Base-by-base conservation (phyloP, 2,329 filamentous ascomycete genomes). In the Onygena corvina region DNA sequence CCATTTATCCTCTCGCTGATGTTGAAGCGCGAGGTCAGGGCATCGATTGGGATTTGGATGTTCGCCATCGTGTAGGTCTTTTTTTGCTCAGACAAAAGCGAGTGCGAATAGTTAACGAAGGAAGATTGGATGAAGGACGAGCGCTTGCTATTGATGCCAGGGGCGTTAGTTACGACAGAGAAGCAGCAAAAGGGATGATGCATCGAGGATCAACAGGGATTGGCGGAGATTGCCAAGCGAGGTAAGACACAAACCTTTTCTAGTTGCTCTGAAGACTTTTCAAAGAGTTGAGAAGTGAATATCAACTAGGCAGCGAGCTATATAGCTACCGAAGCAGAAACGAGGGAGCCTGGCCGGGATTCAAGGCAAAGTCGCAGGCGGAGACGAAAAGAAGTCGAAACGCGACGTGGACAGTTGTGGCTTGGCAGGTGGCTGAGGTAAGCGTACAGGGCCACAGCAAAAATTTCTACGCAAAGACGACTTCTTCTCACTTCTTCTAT, bases 41-140 rank as follows among this genome's bases (percentile, higher is more conserved):
- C 80, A 68, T 94, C 89, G 61, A 96, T 76, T 50, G 92, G 92
- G 59, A 98, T 92, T 75, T 86, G 86, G 64, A 96, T 86, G 67
- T 86, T 81, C 59, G 85, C 76, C 88, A 94, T 94, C 62, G 60
- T 67, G 62, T 21, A 7, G 36, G 25, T 34, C 20, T n/a, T n/a
- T n/a, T n/a, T n/a, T n/a, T n/a, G n/a, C n/a, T n/a, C n/a, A n/a
- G n/a, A n/a, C n/a, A n/a, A n/a, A n/a, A n/a, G n/a, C n/a, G n/a
- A n/a, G n/a, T n/a, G n/a, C n/a, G n/a, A n/a, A n/a, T n/a, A n/a
- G n/a, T n/a, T n/a, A n/a, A n/a, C n/a, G n/a, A n/a, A n/a, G n/a
- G n/a, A n/a, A n/a, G n/a, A n/a, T n/a, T n/a, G n/a, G n/a, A n/a
- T n/a, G n/a, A n/a, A n/a, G n/a, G n/a, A n/a, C n/a, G n/a, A n/a